Conservation (phyloP, 306 rosid genomes). For the Urtica urens region DNA sequence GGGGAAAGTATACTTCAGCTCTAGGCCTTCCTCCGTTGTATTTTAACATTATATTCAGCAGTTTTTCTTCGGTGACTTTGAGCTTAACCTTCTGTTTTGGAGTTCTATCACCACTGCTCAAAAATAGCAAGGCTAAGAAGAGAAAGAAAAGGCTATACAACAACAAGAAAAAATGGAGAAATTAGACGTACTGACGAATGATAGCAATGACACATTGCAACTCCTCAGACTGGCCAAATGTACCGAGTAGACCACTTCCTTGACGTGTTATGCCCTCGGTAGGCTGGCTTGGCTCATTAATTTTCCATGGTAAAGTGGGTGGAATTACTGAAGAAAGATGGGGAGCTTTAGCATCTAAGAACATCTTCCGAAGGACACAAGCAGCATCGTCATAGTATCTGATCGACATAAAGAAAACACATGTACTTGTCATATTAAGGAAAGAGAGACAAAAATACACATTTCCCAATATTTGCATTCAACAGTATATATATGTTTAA, state of each 20-base stretch:
- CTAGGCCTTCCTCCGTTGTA: conserved; percentile 94
- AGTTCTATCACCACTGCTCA: conserved; percentile 93
- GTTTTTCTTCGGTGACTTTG: conserved; percentile 90
- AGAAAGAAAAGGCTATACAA: conserved; percentile 10
- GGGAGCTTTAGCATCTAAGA: conserved; percentile 93
- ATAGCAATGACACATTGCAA: conserved; percentile 90
- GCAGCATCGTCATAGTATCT: conserved; percentile 98
- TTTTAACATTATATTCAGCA: conserved; percentile 75
- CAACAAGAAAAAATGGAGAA: conserved; percentile 3
- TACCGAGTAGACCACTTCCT: conserved; percentile 81
- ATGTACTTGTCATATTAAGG: conserved; percentile 3
- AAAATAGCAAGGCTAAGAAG: conserved; percentile 23
- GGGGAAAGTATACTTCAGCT: conserved; percentile 85
- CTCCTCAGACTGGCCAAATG: conserved; percentile 88
- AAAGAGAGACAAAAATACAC: conserved; percentile 12
- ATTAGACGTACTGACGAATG: conserved; percentile 76
- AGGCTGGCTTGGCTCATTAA: conserved; percentile 56
- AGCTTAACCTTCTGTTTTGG: conserved; percentile 97
- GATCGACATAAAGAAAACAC: conserved; percentile 13
- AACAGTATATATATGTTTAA: no score
- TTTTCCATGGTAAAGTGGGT: conserved; percentile 88
- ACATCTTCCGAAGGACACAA: conserved; percentile 90
- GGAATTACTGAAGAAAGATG: conserved; percentile 92
- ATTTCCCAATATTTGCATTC: no score
- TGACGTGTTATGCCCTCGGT: conserved; percentile 81